Evolutionary conservation across 495 filamentous ascomycete species (phyloP).

Genomic region (Cryomyces minteri): DNA sequence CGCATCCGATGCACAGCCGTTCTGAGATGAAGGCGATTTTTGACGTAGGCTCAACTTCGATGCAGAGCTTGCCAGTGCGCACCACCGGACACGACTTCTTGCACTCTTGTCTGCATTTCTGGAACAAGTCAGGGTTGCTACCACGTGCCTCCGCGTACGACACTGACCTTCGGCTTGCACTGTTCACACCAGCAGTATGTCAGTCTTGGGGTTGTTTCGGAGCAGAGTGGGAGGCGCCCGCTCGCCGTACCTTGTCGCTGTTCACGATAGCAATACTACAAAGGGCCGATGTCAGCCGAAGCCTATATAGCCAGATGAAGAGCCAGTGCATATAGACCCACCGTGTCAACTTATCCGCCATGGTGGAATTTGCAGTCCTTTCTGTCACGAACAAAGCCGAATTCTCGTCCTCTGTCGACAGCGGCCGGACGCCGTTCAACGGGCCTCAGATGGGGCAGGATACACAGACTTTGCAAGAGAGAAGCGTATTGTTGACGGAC

Average conservation of each 20-base stretch:
- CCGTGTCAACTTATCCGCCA: conserved; percentile 81
- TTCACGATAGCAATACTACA: conserved; percentile 92
- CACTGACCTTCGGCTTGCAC: conserved; percentile 89
- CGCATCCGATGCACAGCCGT: conserved; percentile 86
- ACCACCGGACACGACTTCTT: conserved; percentile 99
- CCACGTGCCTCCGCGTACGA: neutral
- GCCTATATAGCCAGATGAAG: neutral
- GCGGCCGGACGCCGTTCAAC: too few species aligned
- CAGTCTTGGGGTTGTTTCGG: neutral
- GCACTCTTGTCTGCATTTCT: conserved; percentile 97
- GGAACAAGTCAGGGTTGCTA: conserved; percentile 2
- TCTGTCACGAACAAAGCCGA: too few species aligned
- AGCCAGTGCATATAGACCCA: conserved; percentile 1
- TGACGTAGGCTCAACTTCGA: conserved; percentile 76
- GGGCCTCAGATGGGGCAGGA: too few species aligned
- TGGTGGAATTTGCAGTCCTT: conserved; percentile 18
- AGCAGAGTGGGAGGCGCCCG: neutral
- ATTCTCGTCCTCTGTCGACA: too few species aligned
- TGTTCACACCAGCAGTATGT: conserved; percentile 19
- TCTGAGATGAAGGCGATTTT: conserved; percentile 98
- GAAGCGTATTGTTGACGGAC: too few species aligned
- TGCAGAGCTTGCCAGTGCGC: conserved; percentile 90
- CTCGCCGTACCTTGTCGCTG: conserved; percentile 65
- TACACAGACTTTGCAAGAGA: too few species aligned
- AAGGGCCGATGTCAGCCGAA: conserved; percentile 3